phyloP scores from a whole-genome alignment of 2,329 filamentous ascomycete genomes.

The Leptographium radiaticola region DNA sequence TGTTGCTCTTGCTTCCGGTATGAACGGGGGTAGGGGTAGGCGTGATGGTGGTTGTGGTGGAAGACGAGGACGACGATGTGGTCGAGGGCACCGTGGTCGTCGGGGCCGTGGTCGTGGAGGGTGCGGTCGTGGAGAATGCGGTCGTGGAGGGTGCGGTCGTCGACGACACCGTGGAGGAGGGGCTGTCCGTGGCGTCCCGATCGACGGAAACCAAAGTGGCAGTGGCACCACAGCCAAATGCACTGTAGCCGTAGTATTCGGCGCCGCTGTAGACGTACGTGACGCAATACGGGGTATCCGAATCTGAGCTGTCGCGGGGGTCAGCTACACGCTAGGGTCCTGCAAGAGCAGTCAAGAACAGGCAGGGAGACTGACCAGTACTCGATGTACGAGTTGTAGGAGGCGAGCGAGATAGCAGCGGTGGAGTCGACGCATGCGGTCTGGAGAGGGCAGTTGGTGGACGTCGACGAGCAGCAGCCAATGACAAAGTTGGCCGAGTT shows the following conservation, averaged over 20 bases:
- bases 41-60: neutral
- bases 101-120: too few relatives aligned
- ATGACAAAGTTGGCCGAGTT: slow-evolving; percentile 16
- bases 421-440: slow-evolving; percentile 18
- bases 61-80: neutral
- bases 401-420: slow-evolving; percentile 9
- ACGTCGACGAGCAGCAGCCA: slow-evolving; percentile 20
- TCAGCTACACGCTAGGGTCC: neutral
- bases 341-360: neutral
- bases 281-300: slow-evolving; percentile 16
- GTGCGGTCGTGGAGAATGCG: too few relatives aligned
- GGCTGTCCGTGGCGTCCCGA: slow-evolving; percentile 8
- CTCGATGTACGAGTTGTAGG: slow-evolving; percentile 16
- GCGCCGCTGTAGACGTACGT: slow-evolving; percentile 18
- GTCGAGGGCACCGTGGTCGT: neutral
- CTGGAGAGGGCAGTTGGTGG: slow-evolving; percentile 12
- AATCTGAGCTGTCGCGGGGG: slow-evolving; percentile 10
- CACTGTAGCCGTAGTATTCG: slow-evolving; percentile 15
- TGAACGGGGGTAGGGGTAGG: neutral
- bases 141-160: neutral
- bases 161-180: neutral
- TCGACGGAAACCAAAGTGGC: slow-evolving; percentile 12
- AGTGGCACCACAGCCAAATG: slow-evolving; percentile 18
- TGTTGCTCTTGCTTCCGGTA: neutral
- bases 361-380: slow-evolving; percentile 17